Evolutionary conservation across 108 stramenopile genomes (phyloP).

Genomic region (Cyclotella cryptica): DNA sequence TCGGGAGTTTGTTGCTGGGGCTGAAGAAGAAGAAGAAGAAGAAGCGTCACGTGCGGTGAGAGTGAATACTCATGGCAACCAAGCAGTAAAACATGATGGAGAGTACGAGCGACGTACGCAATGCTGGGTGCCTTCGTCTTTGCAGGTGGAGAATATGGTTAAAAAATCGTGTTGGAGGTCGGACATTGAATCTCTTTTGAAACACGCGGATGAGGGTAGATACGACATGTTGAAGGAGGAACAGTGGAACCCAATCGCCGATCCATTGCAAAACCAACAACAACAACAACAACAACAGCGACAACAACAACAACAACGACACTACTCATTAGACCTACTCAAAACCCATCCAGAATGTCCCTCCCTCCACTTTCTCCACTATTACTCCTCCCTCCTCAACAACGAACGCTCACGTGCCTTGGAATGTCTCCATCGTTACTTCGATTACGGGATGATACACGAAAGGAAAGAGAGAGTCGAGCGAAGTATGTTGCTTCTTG

Average conservation of each 20-base stretch:
- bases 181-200: constrained; percentile 23
- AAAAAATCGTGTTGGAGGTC: constrained; percentile 32
- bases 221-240: not conserved
- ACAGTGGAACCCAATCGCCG: not conserved
- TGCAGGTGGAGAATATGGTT: constrained; percentile 45
- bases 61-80: too few species aligned
- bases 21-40: constrained; percentile 1
- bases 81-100: too few species aligned
- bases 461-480: constrained; percentile 59
- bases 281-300: constrained; percentile 11
- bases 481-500: constrained; percentile 26
- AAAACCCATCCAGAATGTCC: constrained; percentile 81
- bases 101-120: not conserved
- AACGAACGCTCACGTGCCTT: constrained; percentile 83
- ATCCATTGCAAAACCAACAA: not conserved
- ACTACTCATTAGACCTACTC: constrained; percentile 15
- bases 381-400: constrained; percentile 77
- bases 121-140: constrained; percentile 44
- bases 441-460: constrained; percentile 89
- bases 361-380: constrained; percentile 82
- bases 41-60: too few species aligned
- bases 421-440: constrained; percentile 92
- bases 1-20: constrained; percentile 38
- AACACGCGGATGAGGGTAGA: too few species aligned
- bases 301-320: constrained; percentile 17